phyloP scores from a whole-genome alignment of 176 grass and related monocot species.

The Saccharum officinarum region DNA sequence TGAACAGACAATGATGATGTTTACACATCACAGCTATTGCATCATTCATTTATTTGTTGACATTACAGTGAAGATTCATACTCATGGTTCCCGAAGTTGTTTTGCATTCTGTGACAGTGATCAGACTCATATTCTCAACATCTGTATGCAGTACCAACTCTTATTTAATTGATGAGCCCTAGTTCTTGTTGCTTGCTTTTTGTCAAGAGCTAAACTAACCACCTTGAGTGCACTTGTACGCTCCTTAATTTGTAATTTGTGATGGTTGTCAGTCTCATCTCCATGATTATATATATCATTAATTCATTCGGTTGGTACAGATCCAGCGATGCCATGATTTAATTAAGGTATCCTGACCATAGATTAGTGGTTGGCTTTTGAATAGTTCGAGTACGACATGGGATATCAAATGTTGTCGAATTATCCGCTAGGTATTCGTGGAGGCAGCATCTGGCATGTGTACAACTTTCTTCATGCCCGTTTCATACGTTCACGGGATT shows the following conservation, averaged over 20 bases:
- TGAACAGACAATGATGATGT: not conserved
- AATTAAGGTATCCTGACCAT: too few species aligned
- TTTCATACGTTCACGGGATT: not conserved
- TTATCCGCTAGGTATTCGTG: not conserved
- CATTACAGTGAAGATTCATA: not conserved
- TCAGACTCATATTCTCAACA: not conserved
- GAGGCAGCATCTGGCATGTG: not conserved
- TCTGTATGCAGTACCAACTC: not conserved
- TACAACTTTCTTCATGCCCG: not conserved
- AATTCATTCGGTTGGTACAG: slow-evolving; percentile 32
- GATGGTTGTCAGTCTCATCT: slow-evolving; percentile 13
- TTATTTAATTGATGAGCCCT: not conserved
- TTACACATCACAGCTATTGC: not conserved
- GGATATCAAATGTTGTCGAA: not conserved
- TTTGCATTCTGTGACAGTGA: not conserved
- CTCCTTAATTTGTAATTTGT: not conserved
- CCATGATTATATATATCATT: slow-evolving; percentile 21
- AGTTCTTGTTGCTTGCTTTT: slow-evolving; percentile 3
- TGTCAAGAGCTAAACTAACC: not conserved
- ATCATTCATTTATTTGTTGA: slow-evolving; percentile 29
- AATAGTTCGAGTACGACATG: too few species aligned
- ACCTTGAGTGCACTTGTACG: not conserved
- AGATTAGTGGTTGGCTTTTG: not conserved
- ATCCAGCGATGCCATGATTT: slow-evolving; percentile 30
- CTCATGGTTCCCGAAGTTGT: not conserved